phyloP scores from a whole-genome alignment of 2,329 filamentous ascomycete genomes.

The Penicillium concentricum region DNA sequence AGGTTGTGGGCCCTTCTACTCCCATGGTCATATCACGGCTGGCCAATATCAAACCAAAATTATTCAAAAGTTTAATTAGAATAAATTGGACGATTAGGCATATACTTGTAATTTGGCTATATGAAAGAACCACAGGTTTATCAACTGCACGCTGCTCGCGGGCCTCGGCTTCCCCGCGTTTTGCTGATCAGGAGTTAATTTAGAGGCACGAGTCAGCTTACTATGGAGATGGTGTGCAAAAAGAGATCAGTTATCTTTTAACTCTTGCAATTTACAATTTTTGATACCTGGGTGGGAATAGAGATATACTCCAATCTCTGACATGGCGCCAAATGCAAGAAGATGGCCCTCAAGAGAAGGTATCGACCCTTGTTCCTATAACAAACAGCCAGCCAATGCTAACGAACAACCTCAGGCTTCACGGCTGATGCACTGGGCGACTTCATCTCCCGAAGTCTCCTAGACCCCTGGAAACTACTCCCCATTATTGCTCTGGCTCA shows the following conservation, averaged over 20 bases:
- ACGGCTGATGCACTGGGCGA: slow-evolving; percentile 60
- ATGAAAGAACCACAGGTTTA: not conserved
- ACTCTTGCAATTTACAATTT: not conserved
- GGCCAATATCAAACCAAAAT: not conserved
- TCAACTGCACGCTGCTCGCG: slow-evolving; percentile 14
- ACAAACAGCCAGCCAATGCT: not conserved
- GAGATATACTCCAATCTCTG: not conserved
- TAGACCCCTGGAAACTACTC: slow-evolving; percentile 65
- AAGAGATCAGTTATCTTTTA: not conserved
- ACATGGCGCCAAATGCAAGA: slow-evolving; percentile 15
- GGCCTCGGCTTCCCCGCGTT: slow-evolving; percentile 30
- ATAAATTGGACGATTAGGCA: not conserved
- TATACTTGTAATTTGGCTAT: not conserved
- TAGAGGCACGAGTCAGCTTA: not conserved
- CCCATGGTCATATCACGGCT: not conserved
- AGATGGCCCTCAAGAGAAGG: slow-evolving; percentile 37
- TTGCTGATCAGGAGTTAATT: slow-evolving; percentile 2
- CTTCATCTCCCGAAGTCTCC: slow-evolving; percentile 58
- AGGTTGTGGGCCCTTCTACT: not conserved
- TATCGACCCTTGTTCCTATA: slow-evolving; percentile 6
- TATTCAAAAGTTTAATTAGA: not conserved
- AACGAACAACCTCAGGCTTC: slow-evolving; percentile 42
- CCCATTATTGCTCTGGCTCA: slow-evolving; percentile 62
- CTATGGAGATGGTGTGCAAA: not conserved
- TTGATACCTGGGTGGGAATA: not conserved